Base-by-base conservation (phyloP, 192 early-diverging fungal genomes). In the Gryganskiella cystojenkinii region DNA sequence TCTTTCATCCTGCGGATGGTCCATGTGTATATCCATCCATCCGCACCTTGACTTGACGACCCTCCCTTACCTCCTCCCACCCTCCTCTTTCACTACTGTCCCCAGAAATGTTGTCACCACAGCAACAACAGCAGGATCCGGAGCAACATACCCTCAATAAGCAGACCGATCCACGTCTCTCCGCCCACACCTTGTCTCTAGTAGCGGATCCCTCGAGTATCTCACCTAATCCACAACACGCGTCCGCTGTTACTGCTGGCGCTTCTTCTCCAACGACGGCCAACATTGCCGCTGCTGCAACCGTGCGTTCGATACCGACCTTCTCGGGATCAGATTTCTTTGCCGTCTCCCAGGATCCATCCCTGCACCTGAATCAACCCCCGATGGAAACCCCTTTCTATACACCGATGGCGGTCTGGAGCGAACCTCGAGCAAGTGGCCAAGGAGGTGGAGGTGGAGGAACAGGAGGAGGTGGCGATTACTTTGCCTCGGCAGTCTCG, bases 381-480 rank as follows among this genome's bases (percentile, higher is more conserved):
- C 70, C 70, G 2, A 22, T 71, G 44, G 70, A 71, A 34, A 71
- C 70, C 44, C 70, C 70, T 22, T 71, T 45, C 54, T 71, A 64
- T 43, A 71, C 70, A 34, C 70, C 70, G 8, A 60, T 63, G 52
- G 70, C 70, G 1, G 22, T 42, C 25, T 71, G 70, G 70, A 63
- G 52, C 30, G 70, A 71, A 34, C 25, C 56, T 50, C 61, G 70
- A 5, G n/a, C n/a, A n/a, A n/a, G n/a, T n/a, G n/a, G n/a, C n/a
- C n/a, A n/a, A n/a, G n/a, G n/a, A n/a, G n/a, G n/a, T n/a, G n/a
- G n/a, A n/a, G n/a, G n/a, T n/a, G n/a, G n/a, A n/a, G n/a, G n/a
- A n/a, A n/a, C n/a, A n/a, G n/a, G n/a, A n/a, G n/a, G n/a, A n/a
- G n/a, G n/a, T n/a, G 62, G 60, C 25, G 70, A 71, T 43, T 71